A percentile compares a stretch with the other conserved stretches of the same genome.
Evolutionary conservation across 257 asterid genomes (phyloP).

Genomic region (Solanum rostratum): DNA sequence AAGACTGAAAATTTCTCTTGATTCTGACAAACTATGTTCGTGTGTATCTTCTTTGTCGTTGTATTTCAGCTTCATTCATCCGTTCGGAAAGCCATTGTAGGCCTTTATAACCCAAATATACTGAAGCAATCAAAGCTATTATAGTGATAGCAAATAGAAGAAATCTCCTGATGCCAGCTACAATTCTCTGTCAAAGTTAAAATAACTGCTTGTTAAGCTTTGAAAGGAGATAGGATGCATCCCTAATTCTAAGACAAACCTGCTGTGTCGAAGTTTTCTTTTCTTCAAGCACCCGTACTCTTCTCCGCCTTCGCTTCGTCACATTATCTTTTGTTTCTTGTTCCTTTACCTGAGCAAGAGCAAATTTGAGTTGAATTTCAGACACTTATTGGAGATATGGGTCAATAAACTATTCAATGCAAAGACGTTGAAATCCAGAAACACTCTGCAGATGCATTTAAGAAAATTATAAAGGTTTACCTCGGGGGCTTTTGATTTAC

Average conservation of each 20-base stretch:
- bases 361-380: neutral
- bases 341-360: conserved; percentile 42
- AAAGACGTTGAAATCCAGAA: neutral
- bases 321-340: conserved; percentile 28
- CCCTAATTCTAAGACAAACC: conserved; percentile 26
- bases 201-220: neutral
- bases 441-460: neutral
- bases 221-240: neutral
- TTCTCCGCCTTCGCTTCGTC: conserved; percentile 53
- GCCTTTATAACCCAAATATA: conserved; percentile 47
- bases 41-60: conserved; percentile 30
- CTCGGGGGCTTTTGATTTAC: conserved; percentile 53
- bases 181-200: conserved; percentile 34
- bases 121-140: conserved; percentile 20
- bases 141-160: conserved; percentile 26
- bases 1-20: neutral
- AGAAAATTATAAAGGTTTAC: conserved; percentile 21
- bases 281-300: conserved; percentile 38
- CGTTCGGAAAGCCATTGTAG: conserved; percentile 69
- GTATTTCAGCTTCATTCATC: conserved; percentile 65
- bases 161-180: conserved; percentile 20
- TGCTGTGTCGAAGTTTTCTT: conserved; percentile 40
- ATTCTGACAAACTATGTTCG: conserved; percentile 10
- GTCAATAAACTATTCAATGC: neutral
- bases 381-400: neutral